A percentile compares a stretch with the other conserved stretches of the same genome.
Conservation (phyloP, 257 asterid genomes). For the Penstemon davidsonii region DNA sequence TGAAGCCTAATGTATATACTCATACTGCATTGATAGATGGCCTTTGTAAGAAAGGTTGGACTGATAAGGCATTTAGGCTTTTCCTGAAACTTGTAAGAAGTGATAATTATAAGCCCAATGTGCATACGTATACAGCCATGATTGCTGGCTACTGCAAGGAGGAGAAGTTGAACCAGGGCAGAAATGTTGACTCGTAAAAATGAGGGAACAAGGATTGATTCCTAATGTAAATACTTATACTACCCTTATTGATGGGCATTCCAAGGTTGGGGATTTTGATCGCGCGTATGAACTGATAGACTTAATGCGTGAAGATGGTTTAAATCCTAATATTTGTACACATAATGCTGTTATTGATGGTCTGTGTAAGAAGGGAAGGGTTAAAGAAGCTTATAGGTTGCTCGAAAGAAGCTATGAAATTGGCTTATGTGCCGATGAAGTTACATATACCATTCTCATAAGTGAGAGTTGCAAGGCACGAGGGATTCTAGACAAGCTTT, state of each 20-base stretch:
- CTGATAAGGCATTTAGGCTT: constrained; percentile 88
- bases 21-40: constrained; percentile 81
- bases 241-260: constrained; percentile 71
- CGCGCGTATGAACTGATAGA: constrained; percentile 61
- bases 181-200: constrained; percentile 84
- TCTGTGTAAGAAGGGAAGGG: constrained; percentile 69
- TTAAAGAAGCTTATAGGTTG: constrained; percentile 57
- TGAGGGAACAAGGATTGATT: constrained; percentile 79
- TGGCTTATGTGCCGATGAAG: constrained; percentile 65
- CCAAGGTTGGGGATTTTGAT: constrained; percentile 69
- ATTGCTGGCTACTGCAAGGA: constrained; percentile 91
- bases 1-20: constrained; percentile 88
- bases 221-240: constrained; percentile 79
- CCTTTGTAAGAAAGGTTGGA: constrained; percentile 96
- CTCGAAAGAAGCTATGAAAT: constrained; percentile 37
- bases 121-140: constrained; percentile 89
- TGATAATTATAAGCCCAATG: constrained; percentile 84
- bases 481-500: constrained; percentile 57
- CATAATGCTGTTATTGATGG: constrained; percentile 65
- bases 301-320: constrained; percentile 47
- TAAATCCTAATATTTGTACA: constrained; percentile 47
- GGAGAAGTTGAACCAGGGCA: constrained; percentile 71
- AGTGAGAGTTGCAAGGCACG: constrained; percentile 66
- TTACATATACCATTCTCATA: constrained; percentile 79
- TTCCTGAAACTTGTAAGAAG: constrained; percentile 94